A percentile compares a stretch with the other conserved stretches of the same genome.
These are phyloP conservation scores for Hapsidospora chrysogenum DNA, from an alignment of 495 filamentous ascomycete genomes.

Conservation along the genomic window DNA sequence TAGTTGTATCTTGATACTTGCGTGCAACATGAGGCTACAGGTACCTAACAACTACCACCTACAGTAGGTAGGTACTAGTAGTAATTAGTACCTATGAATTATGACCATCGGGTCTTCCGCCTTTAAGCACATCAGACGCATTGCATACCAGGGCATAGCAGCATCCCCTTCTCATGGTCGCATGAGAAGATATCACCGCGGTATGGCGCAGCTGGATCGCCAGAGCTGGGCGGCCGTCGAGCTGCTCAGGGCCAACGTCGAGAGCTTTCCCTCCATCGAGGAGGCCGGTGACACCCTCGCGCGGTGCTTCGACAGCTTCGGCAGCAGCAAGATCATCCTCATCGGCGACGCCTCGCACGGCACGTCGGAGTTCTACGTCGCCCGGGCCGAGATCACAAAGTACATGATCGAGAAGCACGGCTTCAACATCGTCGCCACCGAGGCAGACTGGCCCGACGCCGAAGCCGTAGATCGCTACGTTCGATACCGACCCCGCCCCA, in stretches of 20 bases:
- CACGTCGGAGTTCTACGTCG: conserved; percentile 41
- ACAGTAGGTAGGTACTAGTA: too few species aligned
- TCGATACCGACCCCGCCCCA: conserved; percentile 14
- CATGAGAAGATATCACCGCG: background rate
- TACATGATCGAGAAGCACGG: conserved; percentile 34
- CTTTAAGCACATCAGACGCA: too few species aligned
- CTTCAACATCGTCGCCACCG: conserved; percentile 37
- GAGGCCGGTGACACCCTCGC: background rate
- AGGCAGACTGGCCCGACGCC: conserved; percentile 45
- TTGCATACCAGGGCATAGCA: background rate
- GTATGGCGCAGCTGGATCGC: background rate
- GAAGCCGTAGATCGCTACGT: conserved; percentile 41
- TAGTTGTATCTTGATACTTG: too few species aligned
- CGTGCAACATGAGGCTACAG: too few species aligned
- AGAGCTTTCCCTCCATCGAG: background rate
- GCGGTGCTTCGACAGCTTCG: conserved; percentile 23
- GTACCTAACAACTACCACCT: too few species aligned
- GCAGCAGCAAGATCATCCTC: conserved; percentile 24
- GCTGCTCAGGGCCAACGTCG: background rate
- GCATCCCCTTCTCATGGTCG: background rate
- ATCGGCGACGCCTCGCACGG: conserved; percentile 42
- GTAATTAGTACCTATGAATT: too few species aligned
- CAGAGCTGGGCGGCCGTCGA: background rate
- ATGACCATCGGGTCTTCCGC: too few species aligned
- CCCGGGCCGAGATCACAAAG: conserved; percentile 38